Base-by-base conservation (phyloP, 495 filamentous ascomycete species). In the Antarctomyces pellizariae region DNA sequence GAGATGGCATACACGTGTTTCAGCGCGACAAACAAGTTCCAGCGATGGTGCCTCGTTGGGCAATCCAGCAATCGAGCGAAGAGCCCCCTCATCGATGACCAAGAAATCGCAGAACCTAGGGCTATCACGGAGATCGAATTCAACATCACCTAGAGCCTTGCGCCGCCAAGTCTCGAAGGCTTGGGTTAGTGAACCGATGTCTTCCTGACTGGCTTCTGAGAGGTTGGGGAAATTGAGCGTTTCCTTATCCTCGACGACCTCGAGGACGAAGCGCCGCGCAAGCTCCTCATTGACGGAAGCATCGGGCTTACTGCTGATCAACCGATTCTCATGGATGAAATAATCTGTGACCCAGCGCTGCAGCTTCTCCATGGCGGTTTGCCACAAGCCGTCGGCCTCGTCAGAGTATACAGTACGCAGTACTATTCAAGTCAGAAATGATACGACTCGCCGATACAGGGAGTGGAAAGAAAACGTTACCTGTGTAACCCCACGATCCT, bases 391-490 rank as follows among this genome's bases (percentile, higher is more conserved):
- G 19, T 21, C 19, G 19, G 19, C 19, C 19, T 21, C 19, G 19
- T 21, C 19, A 21, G 19, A 21, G 19, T 21, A 21, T 21, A 21
- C 19, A 21, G 19, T 21, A 21, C 19, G 19, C 19, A 21, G 19
- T 21, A 21, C 19, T 21, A 21, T 21, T 21, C 19, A 21, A 21
- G 19, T 21, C 19, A 21, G 19, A 21, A 21, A 21, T 21, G 19
- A 21, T 21, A 21, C 19, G 19, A 21, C 19, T 21, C 19, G 19
- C 19, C 19, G 19, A 21, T 21, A 21, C 19, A 21, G 19, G 19
- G 19, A 21, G 19, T n/a, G n/a, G n/a, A n/a, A n/a, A n/a, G n/a
- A n/a, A n/a, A n/a, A n/a, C n/a, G n/a, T n/a, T n/a, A n/a, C n/a
- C n/a, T n/a, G n/a, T n/a, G n/a, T n/a, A n/a, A n/a, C n/a, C n/a